A percentile compares a stretch with the other conserved stretches of the same genome.
Conservation (phyloP, 352 stramenopile species). For the Phytophthora fragariae region DNA sequence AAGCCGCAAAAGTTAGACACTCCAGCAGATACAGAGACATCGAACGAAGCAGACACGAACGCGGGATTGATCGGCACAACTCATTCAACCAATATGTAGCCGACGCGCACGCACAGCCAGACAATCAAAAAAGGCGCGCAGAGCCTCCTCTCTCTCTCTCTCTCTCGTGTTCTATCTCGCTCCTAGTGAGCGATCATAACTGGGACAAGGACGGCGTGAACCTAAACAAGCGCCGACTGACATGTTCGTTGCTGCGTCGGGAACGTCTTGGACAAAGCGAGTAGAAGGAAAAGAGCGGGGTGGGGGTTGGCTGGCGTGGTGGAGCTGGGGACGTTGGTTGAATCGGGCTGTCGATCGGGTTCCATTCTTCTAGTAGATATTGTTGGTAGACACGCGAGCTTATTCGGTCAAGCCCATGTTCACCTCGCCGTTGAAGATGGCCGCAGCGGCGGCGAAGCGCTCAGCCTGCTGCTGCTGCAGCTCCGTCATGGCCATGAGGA, state of each 20-base stretch:
- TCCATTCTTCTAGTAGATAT: constrained; percentile 57
- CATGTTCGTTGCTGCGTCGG: constrained; percentile 3
- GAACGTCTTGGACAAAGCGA: constrained; percentile 18
- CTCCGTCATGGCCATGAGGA: constrained; percentile 89
- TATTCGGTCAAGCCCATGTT: constrained; percentile 90
- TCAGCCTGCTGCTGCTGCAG: constrained; percentile 88
- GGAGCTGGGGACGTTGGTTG: constrained; percentile 20
- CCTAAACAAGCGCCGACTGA: constrained; percentile 10
- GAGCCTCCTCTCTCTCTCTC: constrained; percentile 33
- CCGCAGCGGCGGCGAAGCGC: constrained; percentile 79
- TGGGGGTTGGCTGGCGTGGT: constrained; percentile 22
- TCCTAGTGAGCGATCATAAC: constrained; percentile 41
- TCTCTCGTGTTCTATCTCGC: constrained; percentile 28
- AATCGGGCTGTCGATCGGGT: constrained; percentile 23
- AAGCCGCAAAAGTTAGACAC: background rate
- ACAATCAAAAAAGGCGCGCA: constrained; percentile 41
- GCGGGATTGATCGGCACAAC: constrained; percentile 30
- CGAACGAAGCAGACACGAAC: constrained; percentile 4
- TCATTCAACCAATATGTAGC: constrained; percentile 41
- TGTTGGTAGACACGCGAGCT: constrained; percentile 29
- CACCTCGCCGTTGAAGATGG: constrained; percentile 91
- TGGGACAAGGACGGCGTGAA: constrained; percentile 27
- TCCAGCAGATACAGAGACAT: background rate
- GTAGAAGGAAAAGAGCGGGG: constrained; percentile 26
- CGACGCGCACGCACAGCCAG: constrained; percentile 34